Conservation (phyloP, 768 basidiomycete genomes). For the Hericium rajendrae region DNA sequence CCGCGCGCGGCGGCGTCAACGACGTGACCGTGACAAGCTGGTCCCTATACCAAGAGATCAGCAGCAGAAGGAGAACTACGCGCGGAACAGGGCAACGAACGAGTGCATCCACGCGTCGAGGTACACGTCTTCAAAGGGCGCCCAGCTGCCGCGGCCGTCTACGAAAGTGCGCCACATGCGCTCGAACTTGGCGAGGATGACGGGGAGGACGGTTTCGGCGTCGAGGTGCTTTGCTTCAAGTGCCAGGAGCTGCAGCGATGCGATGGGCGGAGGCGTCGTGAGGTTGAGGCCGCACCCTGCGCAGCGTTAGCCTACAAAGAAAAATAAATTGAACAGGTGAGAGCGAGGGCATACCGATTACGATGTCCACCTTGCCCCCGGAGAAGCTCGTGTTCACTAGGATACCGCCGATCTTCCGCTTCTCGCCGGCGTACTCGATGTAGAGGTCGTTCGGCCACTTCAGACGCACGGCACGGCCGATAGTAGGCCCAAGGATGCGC, state of each 20-base stretch:
- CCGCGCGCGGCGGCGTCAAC: slow-evolving; percentile 52
- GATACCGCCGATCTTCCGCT: slow-evolving; percentile 84
- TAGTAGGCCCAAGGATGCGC: slow-evolving; percentile 34
- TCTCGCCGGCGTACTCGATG: slow-evolving; percentile 40
- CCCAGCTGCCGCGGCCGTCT: slow-evolving; percentile 57
- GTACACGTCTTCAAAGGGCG: slow-evolving; percentile 73
- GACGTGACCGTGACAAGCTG: slow-evolving; percentile 80
- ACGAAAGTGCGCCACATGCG: slow-evolving; percentile 70
- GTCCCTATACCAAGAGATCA: slow-evolving; percentile 37
- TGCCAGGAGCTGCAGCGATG: slow-evolving; percentile 68
- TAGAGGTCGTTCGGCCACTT: slow-evolving; percentile 99
- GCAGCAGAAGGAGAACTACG: not conserved
- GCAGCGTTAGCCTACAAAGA: no score
- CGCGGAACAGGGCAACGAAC: slow-evolving; percentile 37
- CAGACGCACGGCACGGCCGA: slow-evolving; percentile 53
- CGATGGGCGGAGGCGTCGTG: slow-evolving; percentile 70
- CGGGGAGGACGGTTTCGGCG: slow-evolving; percentile 68
- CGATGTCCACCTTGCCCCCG: slow-evolving; percentile 61
- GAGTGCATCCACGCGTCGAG: slow-evolving; percentile 82
- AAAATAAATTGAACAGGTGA: not conserved
- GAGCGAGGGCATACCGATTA: slow-evolving; percentile 54
- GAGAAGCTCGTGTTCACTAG: slow-evolving; percentile 81
- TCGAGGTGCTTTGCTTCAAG: slow-evolving; percentile 35
- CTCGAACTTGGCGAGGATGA: slow-evolving; percentile 70
- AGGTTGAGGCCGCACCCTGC: slow-evolving; percentile 87